phyloP scores from a whole-genome alignment of 1,284 basidiomycete species.

The Tilletia horrida region DNA sequence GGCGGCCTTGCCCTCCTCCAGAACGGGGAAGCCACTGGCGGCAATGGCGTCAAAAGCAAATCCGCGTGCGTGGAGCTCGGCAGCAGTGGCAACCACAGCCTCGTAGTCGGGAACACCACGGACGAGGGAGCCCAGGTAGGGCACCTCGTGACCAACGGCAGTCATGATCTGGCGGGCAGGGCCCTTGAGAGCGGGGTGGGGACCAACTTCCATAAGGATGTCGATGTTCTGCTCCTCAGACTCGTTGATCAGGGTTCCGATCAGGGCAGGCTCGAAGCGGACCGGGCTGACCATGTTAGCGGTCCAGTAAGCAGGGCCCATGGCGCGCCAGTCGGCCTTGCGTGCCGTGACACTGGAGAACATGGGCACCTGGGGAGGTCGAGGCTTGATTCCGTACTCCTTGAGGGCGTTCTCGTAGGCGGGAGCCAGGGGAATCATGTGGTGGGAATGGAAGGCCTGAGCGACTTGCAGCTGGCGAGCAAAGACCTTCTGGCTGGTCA shows the following conservation, averaged over 20 bases:
- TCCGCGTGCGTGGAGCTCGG: neutral
- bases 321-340: neutral
- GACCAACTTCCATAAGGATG: constrained; percentile 4
- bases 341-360: constrained; percentile 1
- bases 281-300: neutral
- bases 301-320: neutral
- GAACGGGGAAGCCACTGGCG: neutral
- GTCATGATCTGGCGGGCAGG: neutral
- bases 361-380: neutral
- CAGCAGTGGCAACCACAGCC: neutral
- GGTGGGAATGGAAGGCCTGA: constrained; percentile 3
- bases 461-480: neutral
- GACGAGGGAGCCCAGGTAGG: neutral
- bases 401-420: neutral
- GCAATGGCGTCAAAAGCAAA: constrained; percentile 1
- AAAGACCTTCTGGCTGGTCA: neutral
- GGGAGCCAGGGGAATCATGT: neutral
- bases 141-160: constrained; percentile 4
- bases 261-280: neutral
- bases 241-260: neutral
- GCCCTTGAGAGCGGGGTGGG: neutral
- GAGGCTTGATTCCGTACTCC: neutral
- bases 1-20: neutral
- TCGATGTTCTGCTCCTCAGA: neutral
- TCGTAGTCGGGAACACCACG: neutral